Conservation (phyloP, 306 rosid species). For the Rosa rugosa region DNA sequence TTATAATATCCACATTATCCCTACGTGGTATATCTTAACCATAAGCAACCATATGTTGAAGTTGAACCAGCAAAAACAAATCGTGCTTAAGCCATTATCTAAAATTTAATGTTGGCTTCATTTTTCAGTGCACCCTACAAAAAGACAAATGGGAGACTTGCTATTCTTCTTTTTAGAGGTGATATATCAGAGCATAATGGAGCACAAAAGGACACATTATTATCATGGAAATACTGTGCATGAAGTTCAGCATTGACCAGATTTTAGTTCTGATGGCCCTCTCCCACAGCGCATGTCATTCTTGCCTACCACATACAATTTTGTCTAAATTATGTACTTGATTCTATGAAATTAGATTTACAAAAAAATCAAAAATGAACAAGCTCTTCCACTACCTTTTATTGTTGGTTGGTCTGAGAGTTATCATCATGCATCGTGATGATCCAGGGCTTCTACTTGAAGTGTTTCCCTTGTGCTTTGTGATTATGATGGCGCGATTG, state of each 20-base stretch:
- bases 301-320: not conserved
- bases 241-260: constrained; percentile 5
- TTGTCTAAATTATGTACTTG: not conserved
- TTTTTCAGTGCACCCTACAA: not conserved
- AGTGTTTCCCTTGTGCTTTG: not conserved
- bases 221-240: not conserved
- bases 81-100: not conserved
- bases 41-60: not conserved
- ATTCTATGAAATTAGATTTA: not conserved
- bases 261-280: not conserved
- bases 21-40: not conserved
- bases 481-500: not conserved
- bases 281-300: not conserved
- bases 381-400: not conserved
- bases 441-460: not conserved
- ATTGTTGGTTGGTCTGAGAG: not conserved
- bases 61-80: constrained; percentile 8
- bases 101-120: not conserved
- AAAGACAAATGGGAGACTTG: constrained; percentile 3
- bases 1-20: not conserved
- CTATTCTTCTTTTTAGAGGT: not conserved
- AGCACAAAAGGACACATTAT: not conserved
- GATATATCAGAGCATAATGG: not conserved
- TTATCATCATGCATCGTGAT: not conserved
- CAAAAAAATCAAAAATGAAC: not conserved